A percentile compares a stretch with the other conserved stretches of the same genome.
phyloP scores from a whole-genome alignment of 2,329 filamentous ascomycete genomes.

The Ophiocordyceps polyrhachis-furcata region DNA sequence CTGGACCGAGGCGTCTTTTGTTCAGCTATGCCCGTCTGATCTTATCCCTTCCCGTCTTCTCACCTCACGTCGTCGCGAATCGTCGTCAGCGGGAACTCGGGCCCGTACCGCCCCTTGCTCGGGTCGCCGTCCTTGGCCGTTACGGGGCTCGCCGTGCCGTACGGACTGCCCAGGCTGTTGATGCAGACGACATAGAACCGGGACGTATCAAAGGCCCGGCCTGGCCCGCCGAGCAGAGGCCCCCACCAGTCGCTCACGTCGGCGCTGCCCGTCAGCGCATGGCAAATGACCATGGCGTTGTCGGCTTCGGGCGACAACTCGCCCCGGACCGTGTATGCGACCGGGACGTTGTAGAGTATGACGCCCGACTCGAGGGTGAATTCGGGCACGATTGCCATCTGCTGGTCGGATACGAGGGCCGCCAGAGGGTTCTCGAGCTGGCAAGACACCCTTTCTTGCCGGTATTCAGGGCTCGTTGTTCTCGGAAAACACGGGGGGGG shows the following conservation, averaged over 20 bases:
- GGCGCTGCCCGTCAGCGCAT: conserved; percentile 69
- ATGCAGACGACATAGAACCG: conserved; percentile 75
- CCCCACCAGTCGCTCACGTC: conserved; percentile 85
- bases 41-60: conserved; percentile 12
- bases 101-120: conserved; percentile 63
- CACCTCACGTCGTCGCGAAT: conserved; percentile 91
- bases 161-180: conserved; percentile 71
- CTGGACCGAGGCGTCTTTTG: conserved; percentile 25
- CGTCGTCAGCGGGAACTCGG: conserved; percentile 90
- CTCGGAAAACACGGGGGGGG: not conserved
- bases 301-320: conserved; percentile 37
- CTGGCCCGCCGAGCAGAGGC: conserved; percentile 58
- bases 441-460: conserved; percentile 42
- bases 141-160: conserved; percentile 73
- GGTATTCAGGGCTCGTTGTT: conserved; percentile 38
- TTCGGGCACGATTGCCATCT: conserved; percentile 67
- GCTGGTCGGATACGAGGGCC: conserved; percentile 69
- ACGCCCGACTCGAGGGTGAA: conserved; percentile 90
- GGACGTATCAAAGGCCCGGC: conserved; percentile 62
- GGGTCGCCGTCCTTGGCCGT: conserved; percentile 72
- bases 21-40: not conserved
- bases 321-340: conserved; percentile 49
- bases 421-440: conserved; percentile 90
- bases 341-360: conserved; percentile 55
- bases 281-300: conserved; percentile 62